phyloP scores from a whole-genome alignment of 345 rosid species.

The Nasturtium officinale region DNA sequence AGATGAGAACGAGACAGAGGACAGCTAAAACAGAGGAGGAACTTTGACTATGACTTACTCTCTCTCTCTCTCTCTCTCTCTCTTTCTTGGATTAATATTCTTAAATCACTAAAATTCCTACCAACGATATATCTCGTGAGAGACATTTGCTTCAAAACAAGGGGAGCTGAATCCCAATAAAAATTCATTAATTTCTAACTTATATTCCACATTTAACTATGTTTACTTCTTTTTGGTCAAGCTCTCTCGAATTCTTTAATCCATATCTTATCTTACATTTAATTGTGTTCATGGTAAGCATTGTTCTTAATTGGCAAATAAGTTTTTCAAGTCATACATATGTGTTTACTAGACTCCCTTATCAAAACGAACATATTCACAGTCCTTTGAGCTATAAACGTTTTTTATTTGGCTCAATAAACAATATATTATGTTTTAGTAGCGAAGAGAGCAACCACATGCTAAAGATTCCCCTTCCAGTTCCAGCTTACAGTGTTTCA shows the following conservation, averaged over 20 bases:
- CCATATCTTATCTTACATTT: neutral
- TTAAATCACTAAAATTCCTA: neutral
- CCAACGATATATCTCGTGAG: neutral
- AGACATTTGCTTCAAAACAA: constrained; percentile 36
- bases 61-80: neutral
- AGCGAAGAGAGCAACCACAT: constrained; percentile 13
- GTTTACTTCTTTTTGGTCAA: constrained; percentile 2
- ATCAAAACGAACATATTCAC: neutral
- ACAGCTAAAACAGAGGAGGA: constrained; percentile 41
- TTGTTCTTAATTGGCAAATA: neutral
- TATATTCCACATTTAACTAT: neutral
- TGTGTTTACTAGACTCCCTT: neutral
- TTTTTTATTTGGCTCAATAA: neutral
- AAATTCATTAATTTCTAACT: neutral
- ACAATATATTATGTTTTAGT: neutral
- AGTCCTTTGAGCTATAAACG: neutral
- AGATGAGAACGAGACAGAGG: constrained; percentile 42
- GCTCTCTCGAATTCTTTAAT: constrained; percentile 1
- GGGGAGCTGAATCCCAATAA: constrained; percentile 31
- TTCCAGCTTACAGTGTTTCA: neutral
- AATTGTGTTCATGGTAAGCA: neutral
- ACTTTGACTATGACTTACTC: constrained; percentile 36
- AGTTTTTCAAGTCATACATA: neutral
- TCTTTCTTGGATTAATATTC: neutral
- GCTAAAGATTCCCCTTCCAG: neutral